Base-by-base conservation (phyloP, 176 grass and related monocot genomes). In the Oryza longistaminata region DNA sequence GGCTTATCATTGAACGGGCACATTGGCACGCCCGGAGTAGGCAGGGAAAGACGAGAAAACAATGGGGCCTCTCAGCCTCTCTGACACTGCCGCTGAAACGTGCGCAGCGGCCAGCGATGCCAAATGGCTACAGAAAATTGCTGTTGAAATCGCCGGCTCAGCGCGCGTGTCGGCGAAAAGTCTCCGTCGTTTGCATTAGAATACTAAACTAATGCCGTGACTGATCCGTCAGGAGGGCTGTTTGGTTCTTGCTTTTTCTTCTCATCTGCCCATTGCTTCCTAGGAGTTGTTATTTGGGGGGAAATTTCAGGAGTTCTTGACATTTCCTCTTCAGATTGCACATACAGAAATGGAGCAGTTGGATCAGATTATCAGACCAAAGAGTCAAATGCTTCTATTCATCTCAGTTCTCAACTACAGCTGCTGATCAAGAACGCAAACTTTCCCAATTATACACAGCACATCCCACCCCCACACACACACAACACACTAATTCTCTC, bases 91-190 rank as follows among this genome's bases (percentile, higher is more conserved):
- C 24, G 31, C 9, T 11, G 21, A 66, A 37, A 62, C 82, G 87
- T 71, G 83, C 44, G 13, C 21, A 65, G 17, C 52, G 29, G 21
- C 46, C 26, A 39, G 44, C 16, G n/a, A 40, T 16, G 13, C 66
- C 12, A 35, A 64, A 68, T 78, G 58, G 45, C 64, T 81, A 45
- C 73, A 78, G 11, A 82, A 82, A 68, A 68, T 11, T 44, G 15
- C 22, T 34, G 21, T 60, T 79, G 35, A 74, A 55, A 43, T 43
- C 42, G 10, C 42, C 42, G 42, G 42, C 42, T 66, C 48, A 85
- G 10, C 14, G 74, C 79, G 84, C 14, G 61, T 68, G 84, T 79
- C 79, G 79, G 19, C 64, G 17, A 70, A 50, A 44, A 74, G 79
- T 87, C 79, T 3, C 79, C 11, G 13, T 79, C 79, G 0, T 60